Evolutionary conservation across 108 stramenopile genomes (phyloP).

Genomic region (Schizochytrium sp.): DNA sequence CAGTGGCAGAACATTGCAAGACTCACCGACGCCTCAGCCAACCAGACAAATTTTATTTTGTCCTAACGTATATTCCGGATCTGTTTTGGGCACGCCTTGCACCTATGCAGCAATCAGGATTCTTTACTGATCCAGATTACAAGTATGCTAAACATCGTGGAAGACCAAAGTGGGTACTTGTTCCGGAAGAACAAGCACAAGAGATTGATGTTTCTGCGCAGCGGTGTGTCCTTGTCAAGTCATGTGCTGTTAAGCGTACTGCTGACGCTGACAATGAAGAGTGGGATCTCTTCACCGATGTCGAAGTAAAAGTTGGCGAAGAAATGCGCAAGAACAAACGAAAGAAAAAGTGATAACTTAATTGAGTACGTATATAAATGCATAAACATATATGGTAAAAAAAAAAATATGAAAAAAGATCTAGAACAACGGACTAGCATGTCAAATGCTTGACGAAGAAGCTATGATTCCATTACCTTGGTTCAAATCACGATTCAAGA

Average conservation of each 20-base stretch:
- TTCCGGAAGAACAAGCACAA: constrained; percentile 32
- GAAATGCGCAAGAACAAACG: neutral
- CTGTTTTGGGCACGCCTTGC: constrained; percentile 23
- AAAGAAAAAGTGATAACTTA: neutral
- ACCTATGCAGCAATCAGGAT: constrained; percentile 26
- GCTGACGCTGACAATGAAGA: constrained; percentile 57
- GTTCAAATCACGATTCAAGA: too few species aligned
- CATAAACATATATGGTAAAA: too few species aligned
- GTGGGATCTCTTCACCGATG: constrained; percentile 29
- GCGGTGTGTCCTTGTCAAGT: constrained; percentile 20
- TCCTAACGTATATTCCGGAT: constrained; percentile 59
- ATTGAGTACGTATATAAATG: too few species aligned
- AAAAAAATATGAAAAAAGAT: too few species aligned
- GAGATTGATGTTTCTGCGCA: constrained; percentile 51
- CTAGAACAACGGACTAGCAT: too few species aligned
- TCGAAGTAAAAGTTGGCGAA: neutral
- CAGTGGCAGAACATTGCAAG: neutral
- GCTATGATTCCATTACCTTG: too few species aligned
- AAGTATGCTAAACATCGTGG: constrained; percentile 36
- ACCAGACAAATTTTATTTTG: constrained; percentile 10
- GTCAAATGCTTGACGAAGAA: too few species aligned
- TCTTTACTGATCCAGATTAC: neutral
- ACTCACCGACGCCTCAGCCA: neutral
- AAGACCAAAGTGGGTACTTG: constrained; percentile 12
- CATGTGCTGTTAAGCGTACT: constrained; percentile 36